Conservation (phyloP, 257 asterid species). For the Nicotiana sylvestris region DNA sequence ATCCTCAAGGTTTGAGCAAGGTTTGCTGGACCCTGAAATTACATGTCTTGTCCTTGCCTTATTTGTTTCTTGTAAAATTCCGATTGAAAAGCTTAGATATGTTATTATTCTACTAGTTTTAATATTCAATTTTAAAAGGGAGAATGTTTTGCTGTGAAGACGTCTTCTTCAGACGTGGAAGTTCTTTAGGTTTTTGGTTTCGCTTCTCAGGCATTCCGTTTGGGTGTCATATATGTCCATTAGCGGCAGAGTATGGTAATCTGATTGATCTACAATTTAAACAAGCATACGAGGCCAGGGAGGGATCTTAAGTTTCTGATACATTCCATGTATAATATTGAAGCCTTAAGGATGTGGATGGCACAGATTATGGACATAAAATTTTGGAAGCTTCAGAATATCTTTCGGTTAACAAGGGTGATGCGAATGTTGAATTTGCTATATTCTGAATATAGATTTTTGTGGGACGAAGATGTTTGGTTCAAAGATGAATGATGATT, state of each 20-base stretch:
- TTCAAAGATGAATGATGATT: not conserved
- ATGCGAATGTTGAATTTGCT: not conserved
- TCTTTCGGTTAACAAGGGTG: conserved; percentile 4
- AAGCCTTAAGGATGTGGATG: not conserved
- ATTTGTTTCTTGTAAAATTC: not conserved
- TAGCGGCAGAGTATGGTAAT: not conserved
- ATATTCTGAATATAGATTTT: not conserved
- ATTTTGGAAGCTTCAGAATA: not conserved
- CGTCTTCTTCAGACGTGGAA: not conserved
- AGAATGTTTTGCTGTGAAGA: not conserved
- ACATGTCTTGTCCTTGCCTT: not conserved
- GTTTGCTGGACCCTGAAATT: not conserved
- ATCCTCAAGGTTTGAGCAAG: not conserved
- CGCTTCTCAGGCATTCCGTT: not conserved
- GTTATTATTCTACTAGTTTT: not conserved
- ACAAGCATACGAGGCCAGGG: not conserved
- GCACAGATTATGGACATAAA: not conserved
- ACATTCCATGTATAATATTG: not conserved
- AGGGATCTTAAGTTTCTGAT: not conserved
- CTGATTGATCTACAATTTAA: not conserved
- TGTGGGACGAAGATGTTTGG: not conserved
- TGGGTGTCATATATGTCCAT: not conserved
- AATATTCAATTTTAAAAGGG: not conserved
- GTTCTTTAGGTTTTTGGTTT: not conserved
- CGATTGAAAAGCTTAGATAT: not conserved